Evolutionary conservation across 352 stramenopile species (phyloP), one percentile per base, ranked within the genome.

Genomic region (Aphanomyces stellatus): DNA sequence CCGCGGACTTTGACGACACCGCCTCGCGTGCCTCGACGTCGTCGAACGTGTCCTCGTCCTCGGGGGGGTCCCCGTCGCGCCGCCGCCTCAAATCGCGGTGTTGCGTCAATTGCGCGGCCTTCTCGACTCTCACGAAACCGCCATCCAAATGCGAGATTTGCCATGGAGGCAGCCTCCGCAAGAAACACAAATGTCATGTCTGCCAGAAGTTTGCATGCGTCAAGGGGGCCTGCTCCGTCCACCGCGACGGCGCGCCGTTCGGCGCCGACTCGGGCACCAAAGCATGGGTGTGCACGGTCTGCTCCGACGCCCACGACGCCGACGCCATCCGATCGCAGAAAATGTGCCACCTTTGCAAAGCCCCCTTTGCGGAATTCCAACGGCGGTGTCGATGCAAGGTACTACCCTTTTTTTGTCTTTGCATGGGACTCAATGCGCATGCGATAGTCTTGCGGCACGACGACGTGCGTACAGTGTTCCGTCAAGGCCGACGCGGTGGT

Each of bases 181-280:
- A 67, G 60, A 67, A 67, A 46, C 24, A 24, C 27, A 55, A 67
- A 37, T 67, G 60, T 41, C 40, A 59, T 8, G 41, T 67, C 6
- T 67, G 60, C 37, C 60, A 67, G n/a, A 49, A 51, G 17, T 67
- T 67, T 17, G 60, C 60, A 13, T 67, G 60, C 49, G 37, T n/a
- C n/a, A n/a, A n/a, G n/a, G n/a, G 41, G 25, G 48, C 48, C 25
- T 67, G 60, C 37, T 37, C 40, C 11, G 41, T 42, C n/a, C n/a
- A 34, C 31, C 19, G 37, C 4, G 60, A 67, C 37, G 28, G 37
- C 19, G 27, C 19, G n/a, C 37, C 30, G 7, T 67, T 59, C 41
- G 60, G 37, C 30, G 22, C 57, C 22, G n/a, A 57, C 40, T 43
- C 17, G 8, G 46, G 56, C 17, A 15, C 53, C 25, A 35, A 35